These are phyloP conservation scores for Amphirosellinia nigrospora DNA, from an alignment of 495 filamentous ascomycete species.

Conservation along the genomic window DNA sequence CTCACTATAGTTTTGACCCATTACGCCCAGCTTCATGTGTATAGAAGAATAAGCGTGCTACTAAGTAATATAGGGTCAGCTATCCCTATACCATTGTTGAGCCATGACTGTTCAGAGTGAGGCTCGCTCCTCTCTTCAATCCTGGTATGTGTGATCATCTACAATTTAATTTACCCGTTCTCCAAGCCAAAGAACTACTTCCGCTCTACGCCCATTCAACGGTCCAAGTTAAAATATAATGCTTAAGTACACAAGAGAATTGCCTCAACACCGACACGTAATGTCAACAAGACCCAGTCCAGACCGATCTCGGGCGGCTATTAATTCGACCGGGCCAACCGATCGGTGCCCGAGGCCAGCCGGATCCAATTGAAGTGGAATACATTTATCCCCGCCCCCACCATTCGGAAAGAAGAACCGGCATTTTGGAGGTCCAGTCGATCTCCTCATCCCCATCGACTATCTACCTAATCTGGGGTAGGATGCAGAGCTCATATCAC, in stretches of 20 bases:
- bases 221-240: background rate
- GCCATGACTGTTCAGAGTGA: background rate
- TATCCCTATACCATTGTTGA: background rate
- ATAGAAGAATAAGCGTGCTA: background rate
- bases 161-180: background rate
- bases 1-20: background rate
- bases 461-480: slow-evolving; percentile 5
- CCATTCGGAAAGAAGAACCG: slow-evolving; percentile 32
- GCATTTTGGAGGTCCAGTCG: slow-evolving; percentile 29
- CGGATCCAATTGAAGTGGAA: background rate
- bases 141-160: background rate
- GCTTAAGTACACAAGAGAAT: background rate
- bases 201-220: background rate
- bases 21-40: background rate
- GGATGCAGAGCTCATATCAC: background rate
- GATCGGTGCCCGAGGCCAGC: background rate
- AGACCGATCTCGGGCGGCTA: slow-evolving; percentile 4
- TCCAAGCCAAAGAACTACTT: background rate
- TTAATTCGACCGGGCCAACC: slow-evolving; percentile 20
- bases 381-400: slow-evolving; percentile 20
- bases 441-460: background rate
- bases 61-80: background rate
- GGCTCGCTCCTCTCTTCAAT: background rate
- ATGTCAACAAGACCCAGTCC: background rate
- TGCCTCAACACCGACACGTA: background rate